Evolutionary conservation across 2,329 filamentous ascomycete species (phyloP), one percentile per base, ranked within the genome.

Genomic region (Hypoxylon sp.): DNA sequence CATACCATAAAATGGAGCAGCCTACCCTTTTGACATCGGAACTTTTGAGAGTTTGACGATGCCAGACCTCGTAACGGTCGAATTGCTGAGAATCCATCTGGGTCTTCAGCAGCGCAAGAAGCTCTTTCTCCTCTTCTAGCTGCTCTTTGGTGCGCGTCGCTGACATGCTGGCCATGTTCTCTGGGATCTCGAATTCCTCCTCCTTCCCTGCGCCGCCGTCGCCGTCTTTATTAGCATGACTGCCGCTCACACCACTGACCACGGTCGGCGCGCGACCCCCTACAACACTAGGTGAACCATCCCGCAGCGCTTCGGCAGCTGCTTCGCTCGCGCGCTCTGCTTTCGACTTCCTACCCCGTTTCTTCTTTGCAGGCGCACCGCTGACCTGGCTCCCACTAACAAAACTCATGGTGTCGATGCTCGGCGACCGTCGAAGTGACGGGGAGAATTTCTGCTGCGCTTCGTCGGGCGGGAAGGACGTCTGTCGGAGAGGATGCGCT

Each of bases 391-490:
- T 86, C 21, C 83, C 85, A 55, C 83, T 84, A 11, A 86, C 79
- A 32, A 84, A 74, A 26, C 81, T 85, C 46, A 76, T 74, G 6
- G 73, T 78, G 50, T 89, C 86, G 40, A 85, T 75, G 1, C 84
- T 88, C 0, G 87, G 87, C 0, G 86, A 89, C 11, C 87, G 81
- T 12, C 77, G 77, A 58, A 72, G 76, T 29, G 79, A 79, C 0
- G 82, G 78, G 2, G 81, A 83, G 15, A 76, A 71, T 23, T 71
- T 71, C 44, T 57, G 60, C 4, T 59, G 51, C 0, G 63, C 54
- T 51, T 82, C 75, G 51, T 84, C 86, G 17, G 89, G 88, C 0
- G 89, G 88, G 66, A 91, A 94, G 0, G 89, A 91, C 3, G 90
- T 92, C 65, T 91, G 88, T 27, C 90, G 88, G 1, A 94, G 81